phyloP scores from a whole-genome alignment of 192 early-diverging fungal species.

The Nowakowskiella sp. region DNA sequence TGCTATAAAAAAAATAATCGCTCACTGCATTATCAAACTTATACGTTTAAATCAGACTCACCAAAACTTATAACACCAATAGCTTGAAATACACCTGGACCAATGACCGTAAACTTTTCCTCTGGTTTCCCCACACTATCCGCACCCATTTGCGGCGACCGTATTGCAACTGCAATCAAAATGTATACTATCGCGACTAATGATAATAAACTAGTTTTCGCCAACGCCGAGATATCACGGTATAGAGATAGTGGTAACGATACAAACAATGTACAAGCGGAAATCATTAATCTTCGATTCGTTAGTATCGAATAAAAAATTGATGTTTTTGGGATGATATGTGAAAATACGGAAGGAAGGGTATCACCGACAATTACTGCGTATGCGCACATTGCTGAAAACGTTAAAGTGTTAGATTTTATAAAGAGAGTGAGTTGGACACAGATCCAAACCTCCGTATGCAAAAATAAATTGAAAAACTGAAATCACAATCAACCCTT shows the following conservation, averaged over 20 bases:
- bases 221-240: constrained; percentile 78
- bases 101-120: constrained; percentile 2
- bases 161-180: constrained; percentile 40
- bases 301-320: constrained; percentile 52
- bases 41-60: constrained; percentile 8
- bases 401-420: background rate
- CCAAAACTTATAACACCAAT: constrained; percentile 89
- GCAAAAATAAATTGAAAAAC: constrained; percentile 91
- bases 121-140: constrained; percentile 50
- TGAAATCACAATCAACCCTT: constrained; percentile 65
- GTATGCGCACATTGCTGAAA: constrained; percentile 53
- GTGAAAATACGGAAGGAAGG: constrained; percentile 69
- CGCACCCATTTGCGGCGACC: constrained; percentile 35
- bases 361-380: constrained; percentile 82
- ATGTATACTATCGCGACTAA: constrained; percentile 69
- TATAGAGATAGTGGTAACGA: constrained; percentile 82
- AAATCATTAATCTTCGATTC: constrained; percentile 65
- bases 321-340: constrained; percentile 54
- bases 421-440: background rate
- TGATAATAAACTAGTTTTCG: constrained; percentile 80
- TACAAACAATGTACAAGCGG: constrained; percentile 64
- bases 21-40: background rate
- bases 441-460: constrained; percentile 67
- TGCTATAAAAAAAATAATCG: constrained; percentile 28
- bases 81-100: constrained; percentile 27